A percentile compares a stretch with the other conserved stretches of the same genome.
phyloP scores from a whole-genome alignment of 768 basidiomycete genomes.

The Porpolomopsis calyptriformis region DNA sequence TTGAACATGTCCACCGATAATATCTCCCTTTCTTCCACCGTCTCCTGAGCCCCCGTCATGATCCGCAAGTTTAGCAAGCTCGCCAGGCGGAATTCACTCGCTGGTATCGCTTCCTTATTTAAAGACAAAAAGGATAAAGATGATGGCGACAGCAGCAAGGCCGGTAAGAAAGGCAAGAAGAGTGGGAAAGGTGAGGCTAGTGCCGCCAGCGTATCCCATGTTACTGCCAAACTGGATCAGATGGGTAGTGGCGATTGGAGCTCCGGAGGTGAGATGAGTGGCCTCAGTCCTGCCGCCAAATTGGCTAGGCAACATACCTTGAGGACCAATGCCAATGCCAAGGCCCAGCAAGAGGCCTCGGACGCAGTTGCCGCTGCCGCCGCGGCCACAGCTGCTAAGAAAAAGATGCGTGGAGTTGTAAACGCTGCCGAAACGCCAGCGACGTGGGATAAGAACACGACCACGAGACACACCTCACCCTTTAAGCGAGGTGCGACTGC shows the following conservation, averaged over 20 bases:
- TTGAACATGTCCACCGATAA: slow-evolving; percentile 87
- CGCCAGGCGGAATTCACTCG: slow-evolving; percentile 76
- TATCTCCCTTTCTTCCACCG: slow-evolving; percentile 90
- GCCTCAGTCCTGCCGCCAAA: slow-evolving; percentile 82
- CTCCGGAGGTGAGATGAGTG: slow-evolving; percentile 47
- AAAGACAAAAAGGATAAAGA: slow-evolving; percentile 64
- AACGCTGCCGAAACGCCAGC: slow-evolving; percentile 34
- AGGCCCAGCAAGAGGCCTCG: slow-evolving; percentile 44
- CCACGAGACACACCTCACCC: slow-evolving; percentile 44
- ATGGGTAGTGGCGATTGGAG: slow-evolving; percentile 48
- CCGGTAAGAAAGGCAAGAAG: slow-evolving; percentile 31
- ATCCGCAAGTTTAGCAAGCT: slow-evolving; percentile 91
- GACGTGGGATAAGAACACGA: slow-evolving; percentile 78
- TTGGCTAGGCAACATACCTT: slow-evolving; percentile 87
- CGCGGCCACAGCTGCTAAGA: slow-evolving; percentile 20
- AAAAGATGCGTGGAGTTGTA: slow-evolving; percentile 22
- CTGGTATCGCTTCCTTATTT: slow-evolving; percentile 86
- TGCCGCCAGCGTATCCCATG: slow-evolving; percentile 69
- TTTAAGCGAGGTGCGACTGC: slow-evolving; percentile 30
- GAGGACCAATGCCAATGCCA: slow-evolving; percentile 71
- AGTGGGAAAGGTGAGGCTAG: slow-evolving; percentile 53
- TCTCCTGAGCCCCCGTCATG: slow-evolving; percentile 91
- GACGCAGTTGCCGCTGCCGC: slow-evolving; percentile 39
- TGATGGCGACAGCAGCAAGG: slow-evolving; percentile 26
- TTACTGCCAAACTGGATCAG: slow-evolving; percentile 76